Evolutionary conservation across 306 rosid genomes (phyloP).

Genomic region (Ormosia emarginata): DNA sequence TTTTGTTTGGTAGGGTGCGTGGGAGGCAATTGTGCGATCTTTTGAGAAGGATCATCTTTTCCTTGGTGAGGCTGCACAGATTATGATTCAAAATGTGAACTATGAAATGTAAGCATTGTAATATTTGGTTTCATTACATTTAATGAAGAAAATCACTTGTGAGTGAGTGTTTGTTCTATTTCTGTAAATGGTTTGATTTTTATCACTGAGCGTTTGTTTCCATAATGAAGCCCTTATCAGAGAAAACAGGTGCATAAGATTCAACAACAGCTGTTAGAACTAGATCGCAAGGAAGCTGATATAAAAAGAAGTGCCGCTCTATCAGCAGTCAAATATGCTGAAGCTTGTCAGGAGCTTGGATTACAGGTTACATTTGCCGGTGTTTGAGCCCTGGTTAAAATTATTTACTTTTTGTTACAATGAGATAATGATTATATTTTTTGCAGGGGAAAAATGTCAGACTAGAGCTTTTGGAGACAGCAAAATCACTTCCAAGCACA

Average conservation of each 20-base stretch:
- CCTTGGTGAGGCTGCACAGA: conserved; percentile 94
- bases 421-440: conserved; percentile 10
- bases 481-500: conserved; percentile 79
- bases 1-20: conserved; percentile 55
- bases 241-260: conserved; percentile 91
- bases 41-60: conserved; percentile 85
- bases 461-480: conserved; percentile 81
- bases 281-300: conserved; percentile 95
- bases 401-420: neutral
- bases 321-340: conserved; percentile 72
- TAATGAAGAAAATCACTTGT: neutral
- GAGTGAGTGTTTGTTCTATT: neutral
- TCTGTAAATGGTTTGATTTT: neutral
- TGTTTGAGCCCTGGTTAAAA: neutral
- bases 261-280: conserved; percentile 86
- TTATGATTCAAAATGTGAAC: conserved; percentile 81
- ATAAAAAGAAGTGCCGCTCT: conserved; percentile 78
- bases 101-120: conserved; percentile 78
- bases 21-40: conserved; percentile 74
- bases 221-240: conserved; percentile 72
- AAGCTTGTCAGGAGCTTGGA: conserved; percentile 98
- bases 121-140: neutral
- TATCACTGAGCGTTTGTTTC: conserved; percentile 1
- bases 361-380: conserved; percentile 59
- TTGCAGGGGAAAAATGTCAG: conserved; percentile 80